A percentile compares a stretch with the other conserved stretches of the same genome.
These are phyloP conservation scores for Lagerstroemia speciosa DNA, from an alignment of 345 rosid species.

Conservation along the genomic window DNA sequence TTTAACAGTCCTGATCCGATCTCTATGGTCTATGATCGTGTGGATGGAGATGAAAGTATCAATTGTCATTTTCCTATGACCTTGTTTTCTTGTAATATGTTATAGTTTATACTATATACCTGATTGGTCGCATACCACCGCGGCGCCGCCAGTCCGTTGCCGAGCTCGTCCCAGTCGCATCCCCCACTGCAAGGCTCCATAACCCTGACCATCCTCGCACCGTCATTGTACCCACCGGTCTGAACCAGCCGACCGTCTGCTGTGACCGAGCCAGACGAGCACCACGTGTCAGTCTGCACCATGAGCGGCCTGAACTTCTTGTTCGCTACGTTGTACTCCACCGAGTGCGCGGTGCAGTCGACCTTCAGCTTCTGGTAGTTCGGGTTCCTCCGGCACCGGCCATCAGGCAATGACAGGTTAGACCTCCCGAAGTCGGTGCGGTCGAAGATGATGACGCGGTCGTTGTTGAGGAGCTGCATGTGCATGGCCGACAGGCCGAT, in stretches of 20 bases:
- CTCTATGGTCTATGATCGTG: too few relatives aligned
- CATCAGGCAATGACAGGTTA: slow-evolving; percentile 50
- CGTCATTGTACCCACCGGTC: slow-evolving; percentile 53
- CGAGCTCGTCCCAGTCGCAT: slow-evolving; percentile 63
- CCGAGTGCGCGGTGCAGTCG: slow-evolving; percentile 84
- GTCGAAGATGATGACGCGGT: slow-evolving; percentile 69
- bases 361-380: slow-evolving; percentile 25
- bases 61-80: too few relatives aligned
- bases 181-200: slow-evolving; percentile 34
- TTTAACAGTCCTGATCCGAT: too few relatives aligned
- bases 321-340: slow-evolving; percentile 46
- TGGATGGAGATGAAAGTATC: too few relatives aligned
- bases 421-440: slow-evolving; percentile 71
- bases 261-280: slow-evolving; percentile 64
- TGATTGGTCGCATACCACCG: slow-evolving; percentile 81
- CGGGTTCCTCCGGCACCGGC: slow-evolving; percentile 48
- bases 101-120: neutral
- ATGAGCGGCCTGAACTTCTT: slow-evolving; percentile 48
- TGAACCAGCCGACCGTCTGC: slow-evolving; percentile 61
- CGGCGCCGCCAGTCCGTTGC: slow-evolving; percentile 33
- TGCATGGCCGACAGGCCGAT: slow-evolving; percentile 83
- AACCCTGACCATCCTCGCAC: slow-evolving; percentile 18
- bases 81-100: neutral
- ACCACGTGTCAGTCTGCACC: slow-evolving; percentile 69
- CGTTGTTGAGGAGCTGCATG: slow-evolving; percentile 76